A percentile compares a stretch with the other conserved stretches of the same genome.
Conservation (phyloP, 148 eudicot species). For the Pharnaceum exiguum region DNA sequence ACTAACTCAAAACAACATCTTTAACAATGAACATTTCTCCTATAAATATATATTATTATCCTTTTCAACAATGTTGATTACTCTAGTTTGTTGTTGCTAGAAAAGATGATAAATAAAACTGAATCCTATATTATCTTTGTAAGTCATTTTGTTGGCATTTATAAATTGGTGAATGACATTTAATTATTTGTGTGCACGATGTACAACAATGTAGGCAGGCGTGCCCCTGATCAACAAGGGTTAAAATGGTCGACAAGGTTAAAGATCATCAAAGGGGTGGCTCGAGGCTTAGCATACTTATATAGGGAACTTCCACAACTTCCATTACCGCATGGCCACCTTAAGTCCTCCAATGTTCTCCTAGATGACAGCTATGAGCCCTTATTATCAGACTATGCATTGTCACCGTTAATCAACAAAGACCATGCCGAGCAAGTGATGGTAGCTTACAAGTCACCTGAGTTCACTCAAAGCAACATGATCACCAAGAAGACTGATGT, state of each 20-base stretch:
- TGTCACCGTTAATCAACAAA: conserved; percentile 53
- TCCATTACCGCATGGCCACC: conserved; percentile 71
- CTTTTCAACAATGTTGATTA: no score
- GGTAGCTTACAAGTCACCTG: conserved; percentile 92
- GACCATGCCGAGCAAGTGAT: conserved; percentile 71
- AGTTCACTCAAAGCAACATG: conserved; percentile 33
- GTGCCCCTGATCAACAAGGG: conserved; percentile 31
- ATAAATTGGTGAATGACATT: no score
- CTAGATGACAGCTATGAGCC: conserved; percentile 52
- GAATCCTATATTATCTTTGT: no score
- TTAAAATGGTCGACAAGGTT: conserved; percentile 71
- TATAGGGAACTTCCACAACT: conserved; percentile 54
- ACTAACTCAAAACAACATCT: no score
- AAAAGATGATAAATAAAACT: no score
- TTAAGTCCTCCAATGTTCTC: conserved; percentile 86
- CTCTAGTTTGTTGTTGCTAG: no score
- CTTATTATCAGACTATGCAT: conserved; percentile 61
- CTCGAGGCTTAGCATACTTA: conserved; percentile 66
- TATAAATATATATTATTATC: no score
- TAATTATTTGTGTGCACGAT: background rate
- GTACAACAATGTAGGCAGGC: conserved; percentile 38
- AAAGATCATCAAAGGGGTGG: conserved; percentile 80
- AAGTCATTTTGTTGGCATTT: no score
- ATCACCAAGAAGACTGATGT: conserved; percentile 66
- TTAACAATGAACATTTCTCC: no score